Base-by-base conservation (phyloP, 352 stramenopile genomes). In the Phytophthora brassicae region DNA sequence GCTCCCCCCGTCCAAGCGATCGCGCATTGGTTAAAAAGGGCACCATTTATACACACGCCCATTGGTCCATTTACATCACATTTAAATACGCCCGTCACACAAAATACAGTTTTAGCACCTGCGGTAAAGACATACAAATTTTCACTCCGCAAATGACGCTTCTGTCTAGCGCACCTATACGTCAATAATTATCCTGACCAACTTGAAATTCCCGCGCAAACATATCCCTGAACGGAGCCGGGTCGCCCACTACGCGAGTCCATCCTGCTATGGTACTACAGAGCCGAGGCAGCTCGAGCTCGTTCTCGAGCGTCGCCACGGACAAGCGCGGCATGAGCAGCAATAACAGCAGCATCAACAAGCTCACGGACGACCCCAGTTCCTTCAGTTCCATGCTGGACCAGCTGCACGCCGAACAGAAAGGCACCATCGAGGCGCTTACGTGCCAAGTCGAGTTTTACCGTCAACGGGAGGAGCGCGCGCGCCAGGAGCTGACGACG, bases 361-460 rank as follows among this genome's bases (percentile, higher is more conserved):
- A 63, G 22, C 52, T 60, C 42, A 81, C 77, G 7, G 75, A 84
- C 35, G 72, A 84, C 33, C 56, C 64, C 9, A 72, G 59, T 50
- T 84, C 77, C 52, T 84, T 80, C 59, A 66, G 70, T 14, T 83
- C 74, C 7, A 81, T 86, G 50, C 47, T 90, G 53, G 83, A 92
- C 64, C 80, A 92, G 55, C 66, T 92, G 39, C 83, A 92, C 58
- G 78, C 83, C 45, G 83, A 92, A 51, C 83, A 92, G 60, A 89
- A 88, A 57, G 83, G 77, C 48, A 92, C 83, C n/a, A 92, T 92
- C 68, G 83, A 92, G 68, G 83, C 83, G 49, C 52, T 92, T 29
- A 81, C 74, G 11, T 84, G 76, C 53, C 83, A 92, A 56, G 79
- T 92, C 12, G 77, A 90, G 62, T 90, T 92, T 67, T 92, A 90